These are phyloP conservation scores for Linum trigynum DNA, from an alignment of 345 rosid genomes.

Conservation along the genomic window DNA sequence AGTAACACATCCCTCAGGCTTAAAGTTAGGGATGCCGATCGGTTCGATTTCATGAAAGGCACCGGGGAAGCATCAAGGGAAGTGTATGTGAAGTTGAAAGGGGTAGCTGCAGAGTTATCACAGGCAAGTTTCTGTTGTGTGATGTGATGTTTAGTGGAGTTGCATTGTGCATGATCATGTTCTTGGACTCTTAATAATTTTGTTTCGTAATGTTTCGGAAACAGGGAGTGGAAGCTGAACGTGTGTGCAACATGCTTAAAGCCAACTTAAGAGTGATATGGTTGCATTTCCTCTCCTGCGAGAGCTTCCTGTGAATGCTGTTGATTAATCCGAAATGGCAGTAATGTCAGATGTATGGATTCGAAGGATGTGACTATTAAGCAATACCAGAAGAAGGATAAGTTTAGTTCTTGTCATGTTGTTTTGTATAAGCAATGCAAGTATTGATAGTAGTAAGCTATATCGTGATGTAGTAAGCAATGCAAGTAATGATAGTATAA, in stretches of 20 bases:
- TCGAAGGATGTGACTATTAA: too few species aligned
- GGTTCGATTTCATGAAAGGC: constrained; percentile 37
- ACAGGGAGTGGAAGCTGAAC: constrained; percentile 12
- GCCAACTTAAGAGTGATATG: constrained; percentile 34
- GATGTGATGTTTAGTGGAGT: background rate
- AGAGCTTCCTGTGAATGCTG: background rate
- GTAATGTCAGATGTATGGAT: too few species aligned
- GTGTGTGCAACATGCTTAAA: constrained; percentile 23
- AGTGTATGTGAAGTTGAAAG: constrained; percentile 38
- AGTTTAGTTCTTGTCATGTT: too few species aligned
- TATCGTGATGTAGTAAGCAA: too few species aligned
- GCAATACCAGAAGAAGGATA: too few species aligned
- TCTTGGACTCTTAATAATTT: background rate
- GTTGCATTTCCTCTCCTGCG: constrained; percentile 28
- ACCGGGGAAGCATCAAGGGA: constrained; percentile 33
- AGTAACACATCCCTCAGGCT: constrained; percentile 34
- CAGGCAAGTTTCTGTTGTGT: constrained; percentile 14
- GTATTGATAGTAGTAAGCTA: too few species aligned
- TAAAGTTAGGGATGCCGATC: constrained; percentile 46
- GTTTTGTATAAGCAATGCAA: too few species aligned
- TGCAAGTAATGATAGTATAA: too few species aligned
- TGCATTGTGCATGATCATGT: background rate
- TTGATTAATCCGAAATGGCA: background rate
- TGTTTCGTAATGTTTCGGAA: constrained; percentile 23
- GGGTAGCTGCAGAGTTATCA: constrained; percentile 26